Evolutionary conservation across 169 alveolate genomes (phyloP), one percentile per base, ranked within the genome.

Genomic region (Cryptosporidium felis): DNA sequence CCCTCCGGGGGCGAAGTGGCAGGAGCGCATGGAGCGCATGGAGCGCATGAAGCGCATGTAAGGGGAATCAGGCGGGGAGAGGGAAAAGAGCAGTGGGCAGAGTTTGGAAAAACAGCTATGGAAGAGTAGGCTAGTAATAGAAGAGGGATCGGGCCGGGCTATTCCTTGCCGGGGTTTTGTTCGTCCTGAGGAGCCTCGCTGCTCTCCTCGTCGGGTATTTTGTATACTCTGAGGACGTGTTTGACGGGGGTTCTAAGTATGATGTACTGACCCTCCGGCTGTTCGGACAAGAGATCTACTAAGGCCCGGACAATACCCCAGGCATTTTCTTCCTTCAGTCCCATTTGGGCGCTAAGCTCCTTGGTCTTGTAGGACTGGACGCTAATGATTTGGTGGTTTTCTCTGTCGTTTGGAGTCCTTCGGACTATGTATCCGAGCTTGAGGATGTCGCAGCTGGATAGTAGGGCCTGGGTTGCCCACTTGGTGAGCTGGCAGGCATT

Each of bases 321-420:
- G 30, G 96, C 94, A 89, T 94, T 94, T 63, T 93, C 94, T 82
- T 91, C 91, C 59, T 92, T 92, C 62, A 94, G 88, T 5, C 97
- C 97, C 90, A 94, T 94, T 81, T 94, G 97, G 28, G 92, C 90
- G n/a, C 96, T 94, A 59, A 94, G 88, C 62, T 94, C 95, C 66
- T 91, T 91, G 21, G 97, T 94, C 80, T 94, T 94, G 89, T 94
- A 93, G 3, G 97, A 90, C 65, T 94, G 97, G 36, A 56, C 80
- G 4, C 74, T 61, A 8, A 81, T 38, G 18, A 81, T 66, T 44
- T 42, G 67, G 67, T 81, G 89, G 36, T 38, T 51, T 23, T 89
- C 97, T 18, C 94, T 91, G 74, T 94, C 97, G 58, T 91, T 91
- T n/a, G 95, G 93, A 32, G 91, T 59, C 47, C 92, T 91, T 63